Evolutionary conservation across 805 yeast genomes (phyloP).

Genomic region (Saccharomyces kudriavzevii): DNA sequence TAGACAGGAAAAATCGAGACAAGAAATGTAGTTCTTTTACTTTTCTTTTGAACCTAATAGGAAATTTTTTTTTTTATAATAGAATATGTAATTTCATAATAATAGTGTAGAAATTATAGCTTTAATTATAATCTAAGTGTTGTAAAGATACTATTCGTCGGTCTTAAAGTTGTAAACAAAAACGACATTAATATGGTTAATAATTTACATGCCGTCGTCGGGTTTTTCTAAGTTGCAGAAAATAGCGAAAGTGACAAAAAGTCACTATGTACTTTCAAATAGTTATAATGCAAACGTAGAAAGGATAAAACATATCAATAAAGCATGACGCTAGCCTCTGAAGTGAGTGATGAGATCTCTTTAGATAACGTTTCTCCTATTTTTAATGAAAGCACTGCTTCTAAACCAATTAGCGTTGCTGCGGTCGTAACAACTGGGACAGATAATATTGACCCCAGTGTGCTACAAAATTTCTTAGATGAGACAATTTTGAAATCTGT

Average conservation of each 20-base stretch:
- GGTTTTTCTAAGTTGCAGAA: neutral
- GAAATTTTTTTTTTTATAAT: neutral
- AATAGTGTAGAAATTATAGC: neutral
- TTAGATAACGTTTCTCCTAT: neutral
- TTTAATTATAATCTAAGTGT: neutral
- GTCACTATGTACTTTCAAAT: neutral
- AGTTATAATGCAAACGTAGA: neutral
- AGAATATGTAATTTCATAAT: neutral
- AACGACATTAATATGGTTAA: neutral
- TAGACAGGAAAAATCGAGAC: slow-evolving; percentile 19
- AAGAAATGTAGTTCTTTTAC: neutral
- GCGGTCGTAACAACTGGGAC: slow-evolving; percentile 15
- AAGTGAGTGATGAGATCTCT: neutral
- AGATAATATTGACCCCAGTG: slow-evolving; percentile 14
- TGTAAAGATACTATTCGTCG: neutral
- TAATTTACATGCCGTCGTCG: neutral
- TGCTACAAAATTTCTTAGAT: slow-evolving; percentile 21
- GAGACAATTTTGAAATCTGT: slow-evolving; percentile 22
- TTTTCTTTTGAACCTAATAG: neutral
- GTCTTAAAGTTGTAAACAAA: neutral
- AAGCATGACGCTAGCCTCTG: neutral
- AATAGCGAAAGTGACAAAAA: neutral
- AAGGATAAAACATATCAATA: neutral
- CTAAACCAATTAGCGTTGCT: slow-evolving; percentile 20
- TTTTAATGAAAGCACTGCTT: slow-evolving; percentile 13